Conservation (phyloP, 2,329 filamentous ascomycete species). For the Aspergillus jensenii region DNA sequence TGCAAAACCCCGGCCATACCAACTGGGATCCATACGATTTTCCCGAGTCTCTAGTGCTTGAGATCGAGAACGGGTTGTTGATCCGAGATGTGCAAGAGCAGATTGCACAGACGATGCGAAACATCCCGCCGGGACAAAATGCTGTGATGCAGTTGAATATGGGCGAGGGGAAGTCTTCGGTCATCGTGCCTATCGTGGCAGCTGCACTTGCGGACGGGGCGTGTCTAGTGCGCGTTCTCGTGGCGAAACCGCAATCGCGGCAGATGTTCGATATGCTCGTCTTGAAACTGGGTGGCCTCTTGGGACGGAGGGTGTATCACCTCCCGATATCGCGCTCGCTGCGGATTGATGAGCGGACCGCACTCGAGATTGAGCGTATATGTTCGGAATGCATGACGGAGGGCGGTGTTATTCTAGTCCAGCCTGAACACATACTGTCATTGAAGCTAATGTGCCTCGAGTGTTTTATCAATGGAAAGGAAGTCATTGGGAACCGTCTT, state of each 20-base stretch:
- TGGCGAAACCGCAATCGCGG: constrained; percentile 59
- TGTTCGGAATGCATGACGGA: constrained; percentile 49
- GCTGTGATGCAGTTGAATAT: constrained; percentile 67
- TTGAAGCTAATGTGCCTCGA: constrained; percentile 64
- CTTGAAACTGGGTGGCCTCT: constrained; percentile 44
- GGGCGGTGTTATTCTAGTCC: constrained; percentile 59
- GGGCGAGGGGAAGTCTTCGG: constrained; percentile 69
- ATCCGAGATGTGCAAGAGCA: constrained; percentile 61
- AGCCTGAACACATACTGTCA: constrained; percentile 65
- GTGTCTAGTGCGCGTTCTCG: constrained; percentile 57
- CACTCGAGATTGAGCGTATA: constrained; percentile 37
- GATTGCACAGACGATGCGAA: constrained; percentile 58
- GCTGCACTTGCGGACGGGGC: constrained; percentile 51
- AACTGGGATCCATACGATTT: constrained; percentile 55
- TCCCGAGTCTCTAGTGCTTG: constrained; percentile 64
- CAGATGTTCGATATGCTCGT: constrained; percentile 55
- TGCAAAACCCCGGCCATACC: constrained; percentile 53
- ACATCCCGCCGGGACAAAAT: constrained; percentile 43
- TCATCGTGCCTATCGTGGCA: constrained; percentile 67
- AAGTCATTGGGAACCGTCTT: constrained; percentile 10
- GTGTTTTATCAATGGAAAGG: constrained; percentile 19
- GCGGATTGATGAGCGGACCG: constrained; percentile 30
- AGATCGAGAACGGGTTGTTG: constrained; percentile 62
- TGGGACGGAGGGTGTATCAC: constrained; percentile 46
- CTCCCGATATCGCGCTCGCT: constrained; percentile 52